Conservation (phyloP, 2,329 filamentous ascomycete genomes). For the Talaromyces atroroseus region DNA sequence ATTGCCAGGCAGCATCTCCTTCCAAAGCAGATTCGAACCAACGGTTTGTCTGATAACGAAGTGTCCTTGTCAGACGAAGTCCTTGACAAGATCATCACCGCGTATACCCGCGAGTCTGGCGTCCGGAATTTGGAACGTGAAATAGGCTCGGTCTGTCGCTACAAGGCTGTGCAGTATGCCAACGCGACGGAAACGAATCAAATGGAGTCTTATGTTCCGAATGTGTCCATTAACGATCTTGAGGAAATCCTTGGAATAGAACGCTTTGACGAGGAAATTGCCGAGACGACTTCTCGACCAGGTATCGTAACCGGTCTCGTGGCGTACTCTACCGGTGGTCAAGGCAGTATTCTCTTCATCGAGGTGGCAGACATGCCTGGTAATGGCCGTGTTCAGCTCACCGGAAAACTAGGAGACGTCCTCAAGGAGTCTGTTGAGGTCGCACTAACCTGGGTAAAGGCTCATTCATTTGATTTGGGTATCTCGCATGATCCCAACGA, state of each 20-base stretch:
- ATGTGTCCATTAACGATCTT: slow-evolving; percentile 71
- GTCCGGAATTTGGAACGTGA: slow-evolving; percentile 95
- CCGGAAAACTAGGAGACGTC: slow-evolving; percentile 92
- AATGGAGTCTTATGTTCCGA: slow-evolving; percentile 64
- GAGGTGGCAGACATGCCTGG: slow-evolving; percentile 98
- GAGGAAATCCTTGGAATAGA: slow-evolving; percentile 90
- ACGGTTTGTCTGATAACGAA: slow-evolving; percentile 72
- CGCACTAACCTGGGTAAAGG: slow-evolving; percentile 93
- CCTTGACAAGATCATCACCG: slow-evolving; percentile 89
- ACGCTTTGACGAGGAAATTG: slow-evolving; percentile 91
- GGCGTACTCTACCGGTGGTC: slow-evolving; percentile 85
- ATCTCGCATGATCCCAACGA: slow-evolving; percentile 73
- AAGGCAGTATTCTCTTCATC: slow-evolving; percentile 96
- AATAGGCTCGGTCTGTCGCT: slow-evolving; percentile 87
- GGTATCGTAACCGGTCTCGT: slow-evolving; percentile 95
- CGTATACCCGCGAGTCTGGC: slow-evolving; percentile 92
- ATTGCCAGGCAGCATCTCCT: slow-evolving; percentile 92
- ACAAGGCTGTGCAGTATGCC: slow-evolving; percentile 91
- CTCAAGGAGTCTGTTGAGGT: slow-evolving; percentile 97
- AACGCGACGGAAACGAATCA: slow-evolving; percentile 74
- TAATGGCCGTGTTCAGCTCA: slow-evolving; percentile 84
- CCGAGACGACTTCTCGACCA: slow-evolving; percentile 73
- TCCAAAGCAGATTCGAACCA: slow-evolving; percentile 88
- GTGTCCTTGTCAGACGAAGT: slow-evolving; percentile 75
- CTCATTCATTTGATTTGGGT: slow-evolving; percentile 85